phyloP scores from a whole-genome alignment of 2,329 filamentous ascomycete species.

The Fusarium sp. region DNA sequence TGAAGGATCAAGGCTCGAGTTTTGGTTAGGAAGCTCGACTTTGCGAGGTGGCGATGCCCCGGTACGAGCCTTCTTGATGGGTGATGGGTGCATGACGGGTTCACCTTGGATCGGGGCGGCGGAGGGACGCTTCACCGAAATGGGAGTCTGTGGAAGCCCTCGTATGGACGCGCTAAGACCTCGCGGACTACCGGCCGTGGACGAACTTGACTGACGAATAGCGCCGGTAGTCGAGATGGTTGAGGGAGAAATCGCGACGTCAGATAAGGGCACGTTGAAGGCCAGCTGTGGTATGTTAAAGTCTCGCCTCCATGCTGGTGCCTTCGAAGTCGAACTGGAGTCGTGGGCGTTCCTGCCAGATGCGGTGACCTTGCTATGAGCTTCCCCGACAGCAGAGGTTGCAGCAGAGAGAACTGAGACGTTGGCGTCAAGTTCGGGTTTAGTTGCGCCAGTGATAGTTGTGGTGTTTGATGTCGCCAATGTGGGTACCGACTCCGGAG shows the following conservation, averaged over 20 bases:
- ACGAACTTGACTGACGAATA: conserved; percentile 43
- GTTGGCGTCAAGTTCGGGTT: conserved; percentile 21
- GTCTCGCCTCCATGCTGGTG: conserved; percentile 44
- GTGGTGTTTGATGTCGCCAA: conserved; percentile 23
- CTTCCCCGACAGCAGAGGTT: conserved; percentile 22
- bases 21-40: conserved; percentile 58
- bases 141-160: conserved; percentile 37
- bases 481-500: conserved; percentile 24
- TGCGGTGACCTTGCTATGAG: conserved; percentile 30
- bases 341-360: conserved; percentile 33
- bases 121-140: conserved; percentile 48
- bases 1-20: conserved; percentile 41
- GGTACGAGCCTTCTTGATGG: conserved; percentile 63
- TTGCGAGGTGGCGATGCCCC: conserved; percentile 61
- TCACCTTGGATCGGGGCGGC: conserved; percentile 41
- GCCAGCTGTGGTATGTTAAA: conserved; percentile 39
- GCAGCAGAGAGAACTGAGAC: conserved; percentile 27
- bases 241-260: conserved; percentile 20
- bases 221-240: conserved; percentile 31
- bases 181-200: conserved; percentile 34
- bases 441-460: conserved; percentile 12
- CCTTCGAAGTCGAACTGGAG: conserved; percentile 24
- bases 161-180: conserved; percentile 30
- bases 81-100: conserved; percentile 53
- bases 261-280: conserved; percentile 35